phyloP scores from a whole-genome alignment of 176 grass and related monocot species.

The Oryza glumipatula region DNA sequence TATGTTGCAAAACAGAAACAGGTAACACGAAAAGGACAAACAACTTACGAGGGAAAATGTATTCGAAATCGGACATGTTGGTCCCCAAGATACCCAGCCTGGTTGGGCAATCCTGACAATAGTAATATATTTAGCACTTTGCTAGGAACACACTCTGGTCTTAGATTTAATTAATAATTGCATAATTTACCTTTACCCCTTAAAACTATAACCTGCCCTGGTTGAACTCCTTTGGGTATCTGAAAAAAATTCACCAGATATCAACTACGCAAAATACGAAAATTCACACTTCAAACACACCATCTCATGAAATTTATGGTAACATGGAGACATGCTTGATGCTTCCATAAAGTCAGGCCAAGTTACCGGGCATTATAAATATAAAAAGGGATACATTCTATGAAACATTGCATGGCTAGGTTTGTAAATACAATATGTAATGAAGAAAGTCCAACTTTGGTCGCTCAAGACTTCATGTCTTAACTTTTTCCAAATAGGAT shows the following conservation, averaged over 20 bases:
- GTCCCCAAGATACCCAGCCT: slow-evolving; percentile 66
- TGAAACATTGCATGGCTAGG: too few species aligned
- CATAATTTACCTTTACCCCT: slow-evolving; percentile 86
- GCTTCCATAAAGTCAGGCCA: slow-evolving; percentile 3
- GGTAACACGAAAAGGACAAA: slow-evolving; percentile 25
- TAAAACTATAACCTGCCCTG: slow-evolving; percentile 72
- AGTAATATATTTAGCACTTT: slow-evolving; percentile 54
- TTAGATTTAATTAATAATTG: slow-evolving; percentile 24
- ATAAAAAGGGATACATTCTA: slow-evolving; percentile 10
- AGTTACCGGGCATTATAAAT: slow-evolving; percentile 29
- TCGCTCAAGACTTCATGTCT: background rate
- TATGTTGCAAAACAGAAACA: background rate
- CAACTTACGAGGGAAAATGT: slow-evolving; percentile 91
- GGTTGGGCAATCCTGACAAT: slow-evolving; percentile 72
- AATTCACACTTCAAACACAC: slow-evolving; percentile 2
- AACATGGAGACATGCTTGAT: slow-evolving; percentile 17
- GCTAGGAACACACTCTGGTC: slow-evolving; percentile 11
- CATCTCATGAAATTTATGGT: slow-evolving; percentile 6
- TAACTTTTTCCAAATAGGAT: background rate
- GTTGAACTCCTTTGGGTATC: slow-evolving; percentile 95
- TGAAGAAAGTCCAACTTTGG: background rate
- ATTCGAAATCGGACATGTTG: slow-evolving; percentile 87
- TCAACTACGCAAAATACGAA: slow-evolving; percentile 25
- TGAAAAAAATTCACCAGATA: slow-evolving; percentile 41
- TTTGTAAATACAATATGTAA: too few species aligned